These are phyloP conservation scores for Aspergillus avenaceus DNA, from an alignment of 495 filamentous ascomycete species.

Conservation along the genomic window DNA sequence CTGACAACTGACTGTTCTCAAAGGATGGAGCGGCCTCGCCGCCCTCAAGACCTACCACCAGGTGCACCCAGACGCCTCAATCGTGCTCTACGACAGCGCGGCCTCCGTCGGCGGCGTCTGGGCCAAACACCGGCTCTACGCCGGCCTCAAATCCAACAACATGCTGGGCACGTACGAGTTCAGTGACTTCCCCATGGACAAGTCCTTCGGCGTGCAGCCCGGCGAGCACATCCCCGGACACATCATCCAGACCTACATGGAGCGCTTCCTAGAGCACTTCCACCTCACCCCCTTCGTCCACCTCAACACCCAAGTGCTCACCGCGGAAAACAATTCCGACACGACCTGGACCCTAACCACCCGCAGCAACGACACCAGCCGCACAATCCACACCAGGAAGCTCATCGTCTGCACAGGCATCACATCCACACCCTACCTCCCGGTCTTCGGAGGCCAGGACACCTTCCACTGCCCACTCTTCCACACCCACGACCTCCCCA, in stretches of 20 bases:
- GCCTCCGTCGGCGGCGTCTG: constrained; percentile 66
- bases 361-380: background rate
- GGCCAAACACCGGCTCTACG: constrained; percentile 61
- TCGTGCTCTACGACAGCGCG: constrained; percentile 52
- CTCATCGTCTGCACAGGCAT: constrained; percentile 69
- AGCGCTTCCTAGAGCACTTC: constrained; percentile 57
- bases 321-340: constrained; percentile 42
- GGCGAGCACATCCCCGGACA: constrained; percentile 67
- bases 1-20: background rate
- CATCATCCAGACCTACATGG: constrained; percentile 62
- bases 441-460: constrained; percentile 44
- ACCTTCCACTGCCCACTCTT: constrained; percentile 56
- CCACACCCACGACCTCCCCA: constrained; percentile 56
- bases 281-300: constrained; percentile 51
- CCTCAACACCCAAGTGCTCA: constrained; percentile 47
- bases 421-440: constrained; percentile 57
- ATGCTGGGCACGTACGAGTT: constrained; percentile 64
- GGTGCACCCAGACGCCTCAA: constrained; percentile 43
- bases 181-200: constrained; percentile 70
- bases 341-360: constrained; percentile 37
- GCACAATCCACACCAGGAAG: constrained; percentile 46
- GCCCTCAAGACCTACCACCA: constrained; percentile 57
- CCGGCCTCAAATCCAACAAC: constrained; percentile 63
- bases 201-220: constrained; percentile 52
- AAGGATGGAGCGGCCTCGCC: constrained; percentile 58